Evolutionary conservation across 2,329 filamentous ascomycete species (phyloP).

Genomic region (Diplodia seriata): DNA sequence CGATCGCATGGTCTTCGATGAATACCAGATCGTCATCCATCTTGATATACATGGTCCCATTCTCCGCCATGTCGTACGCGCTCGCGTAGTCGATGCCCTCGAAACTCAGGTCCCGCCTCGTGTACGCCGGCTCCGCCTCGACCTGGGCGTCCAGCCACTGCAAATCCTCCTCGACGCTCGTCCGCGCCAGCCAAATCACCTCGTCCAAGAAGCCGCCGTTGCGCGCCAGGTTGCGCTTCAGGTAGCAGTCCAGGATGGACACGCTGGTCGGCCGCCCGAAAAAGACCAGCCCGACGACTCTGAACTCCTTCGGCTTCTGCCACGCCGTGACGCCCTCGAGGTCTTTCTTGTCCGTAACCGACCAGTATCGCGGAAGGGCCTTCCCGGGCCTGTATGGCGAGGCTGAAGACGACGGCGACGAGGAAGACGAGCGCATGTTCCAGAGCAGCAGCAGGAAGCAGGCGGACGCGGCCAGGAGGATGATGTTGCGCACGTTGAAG

Average conservation of each 20-base stretch:
- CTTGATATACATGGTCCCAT: constrained; percentile 50
- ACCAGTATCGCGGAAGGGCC: constrained; percentile 48
- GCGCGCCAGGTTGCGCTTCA: constrained; percentile 49
- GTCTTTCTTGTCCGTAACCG: constrained; percentile 48
- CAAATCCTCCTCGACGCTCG: constrained; percentile 45
- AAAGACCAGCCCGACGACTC: constrained; percentile 51
- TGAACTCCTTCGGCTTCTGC: constrained; percentile 46
- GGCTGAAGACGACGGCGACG: neutral
- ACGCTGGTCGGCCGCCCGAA: constrained; percentile 46
- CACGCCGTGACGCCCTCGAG: constrained; percentile 37
- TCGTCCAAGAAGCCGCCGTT: constrained; percentile 53
- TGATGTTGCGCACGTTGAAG: constrained; percentile 21
- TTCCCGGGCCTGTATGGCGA: neutral
- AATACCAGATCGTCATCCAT: constrained; percentile 54
- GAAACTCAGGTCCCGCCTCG: constrained; percentile 33
- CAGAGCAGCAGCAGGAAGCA: constrained; percentile 30
- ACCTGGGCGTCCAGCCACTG: constrained; percentile 47
- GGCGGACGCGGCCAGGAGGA: constrained; percentile 15
- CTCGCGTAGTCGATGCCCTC: constrained; percentile 35
- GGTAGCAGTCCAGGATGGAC: constrained; percentile 52
- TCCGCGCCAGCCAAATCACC: constrained; percentile 53
- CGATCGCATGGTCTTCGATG: constrained; percentile 56
- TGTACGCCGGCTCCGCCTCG: constrained; percentile 43
- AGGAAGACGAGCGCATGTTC: constrained; percentile 15
- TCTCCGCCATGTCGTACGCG: constrained; percentile 36